Evolutionary conservation across 257 asterid genomes (phyloP).

Genomic region (Prunella vulgaris): DNA sequence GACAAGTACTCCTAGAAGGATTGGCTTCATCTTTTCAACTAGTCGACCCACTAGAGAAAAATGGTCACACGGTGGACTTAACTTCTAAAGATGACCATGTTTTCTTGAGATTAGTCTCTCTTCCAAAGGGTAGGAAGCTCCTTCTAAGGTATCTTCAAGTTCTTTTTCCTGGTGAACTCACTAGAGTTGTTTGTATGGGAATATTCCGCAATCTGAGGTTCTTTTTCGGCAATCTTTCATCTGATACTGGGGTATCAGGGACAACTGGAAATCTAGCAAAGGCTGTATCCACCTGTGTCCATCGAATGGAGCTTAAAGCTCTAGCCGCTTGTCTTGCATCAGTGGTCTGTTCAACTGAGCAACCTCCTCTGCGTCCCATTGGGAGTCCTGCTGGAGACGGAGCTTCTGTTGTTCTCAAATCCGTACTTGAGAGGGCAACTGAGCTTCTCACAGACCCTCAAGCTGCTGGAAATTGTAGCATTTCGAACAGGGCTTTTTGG

Average conservation of each 20-base stretch:
- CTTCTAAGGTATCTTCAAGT: conserved; percentile 47
- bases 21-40: conserved; percentile 71
- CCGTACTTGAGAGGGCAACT: conserved; percentile 70
- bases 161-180: conserved; percentile 58
- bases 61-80: conserved; percentile 44
- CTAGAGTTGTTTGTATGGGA: conserved; percentile 72
- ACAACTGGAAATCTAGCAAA: conserved; percentile 40
- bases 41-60: conserved; percentile 62
- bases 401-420: conserved; percentile 59
- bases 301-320: conserved; percentile 56
- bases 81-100: conserved; percentile 52
- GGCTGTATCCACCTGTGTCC: conserved; percentile 38
- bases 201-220: conserved; percentile 76
- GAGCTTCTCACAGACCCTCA: conserved; percentile 58
- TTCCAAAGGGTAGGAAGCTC: conserved; percentile 71
- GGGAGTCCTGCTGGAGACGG: conserved; percentile 72
- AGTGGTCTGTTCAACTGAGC: conserved; percentile 68
- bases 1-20: conserved; percentile 62
- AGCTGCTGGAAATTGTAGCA: conserved; percentile 45
- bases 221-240: conserved; percentile 48
- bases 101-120: conserved; percentile 57
- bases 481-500: conserved; percentile 55
- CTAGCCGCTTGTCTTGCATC: conserved; percentile 80
- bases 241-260: conserved; percentile 33
- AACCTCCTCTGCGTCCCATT: conserved; percentile 67